Evolutionary conservation across 306 rosid genomes (phyloP), one percentile per base, ranked within the genome.

Genomic region (Inga leiocalycina): DNA sequence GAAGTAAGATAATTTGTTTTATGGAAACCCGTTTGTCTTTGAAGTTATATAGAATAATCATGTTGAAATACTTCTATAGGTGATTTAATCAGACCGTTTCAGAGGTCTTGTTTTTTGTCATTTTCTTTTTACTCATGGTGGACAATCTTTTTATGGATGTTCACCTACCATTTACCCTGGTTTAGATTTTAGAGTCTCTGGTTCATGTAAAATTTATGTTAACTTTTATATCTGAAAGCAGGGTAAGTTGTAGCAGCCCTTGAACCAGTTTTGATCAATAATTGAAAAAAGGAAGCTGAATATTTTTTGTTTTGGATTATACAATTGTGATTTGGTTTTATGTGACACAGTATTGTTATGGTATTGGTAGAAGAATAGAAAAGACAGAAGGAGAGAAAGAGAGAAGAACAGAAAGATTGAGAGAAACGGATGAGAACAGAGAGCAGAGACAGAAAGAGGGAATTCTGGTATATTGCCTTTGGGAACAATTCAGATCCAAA

Each of bases 241-340:
- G 6, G 37, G 37, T 20, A 49, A 14, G 12, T 56, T 56, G 61
- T 27, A 44, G 77, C 64, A 68, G 8, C 51, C 32, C 15, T 20
- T 56, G 22, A 56, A 20, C 64, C 64, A 56, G 27, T 56, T 20
- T 56, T 56, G 27, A 20, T 20, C 27, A 56, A 34, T 44, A 24
- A 45, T 56, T 68, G 44, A 45, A 45, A 51, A 70, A 15, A 54
- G 12, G 64, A 51, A 52, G 13, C 30, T 8, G 16, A 67, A 57
- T 54, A 12, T 44, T 77, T 17, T 69, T 16, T 68, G 69, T 80
- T 80, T 45, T 20, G 74, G 64, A 30, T 39, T 56, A 71, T 69
- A 10, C 54, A n/a, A 52, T 14, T 67, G 11, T 30, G 37, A 32
- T 51, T 4, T 45, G 35, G 32, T 45, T 43, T n/a, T 67, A 48